Base-by-base conservation (phyloP, 2,329 filamentous ascomycete genomes). In the Plenodomus tracheiphilus region DNA sequence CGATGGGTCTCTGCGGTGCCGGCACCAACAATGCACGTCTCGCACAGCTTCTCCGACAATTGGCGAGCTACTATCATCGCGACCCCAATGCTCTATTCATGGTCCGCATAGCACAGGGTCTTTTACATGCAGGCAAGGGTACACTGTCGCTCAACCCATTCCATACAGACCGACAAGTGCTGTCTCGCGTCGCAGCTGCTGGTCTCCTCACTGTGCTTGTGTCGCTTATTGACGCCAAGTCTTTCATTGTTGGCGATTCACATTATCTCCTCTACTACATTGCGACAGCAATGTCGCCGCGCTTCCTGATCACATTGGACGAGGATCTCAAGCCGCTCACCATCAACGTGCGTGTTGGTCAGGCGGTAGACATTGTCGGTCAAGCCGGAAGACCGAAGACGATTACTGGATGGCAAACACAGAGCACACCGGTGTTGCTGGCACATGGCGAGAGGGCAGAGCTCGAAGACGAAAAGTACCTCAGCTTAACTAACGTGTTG, bases 91-190 rank as follows among this genome's bases (percentile, higher is more conserved):
- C 94, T 0, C 79, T 99, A 7, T 99, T 99, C 79, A 99, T 99
- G 94, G 94, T 99, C 20, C 89, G 94, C 68, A 97, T 99, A 64
- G 94, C 94, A 4, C 94, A 99, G 73, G 94, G 95, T 77, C 84
- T 99, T 39, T 76, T 99, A 59, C 95, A 99, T 79, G 97, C 97
- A 92, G 95, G 95, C 77, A 99, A 99, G 80, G 94, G 95, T 62
- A 97, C 94, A 3, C 84, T 99, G 69, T 89, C 91, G 2, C 83
- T 97, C 67, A 97, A 90, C 74, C 94, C 94, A n/a, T 99, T 99
- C 87, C 94, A 99, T 79, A 97, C 93, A 16, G 95, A 99, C 71
- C 89, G 95, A 49, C 91, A 96, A 74, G 90, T 99, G 19, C 83
- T 99, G 46, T 99, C 94, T 2, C 85, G 89, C 54, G 95, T 99